Percentiles rank a stretch among this genome's conserved stretches.
phyloP scores from a whole-genome alignment of 2,329 filamentous ascomycete genomes.

The Juglanconis juglandina region DNA sequence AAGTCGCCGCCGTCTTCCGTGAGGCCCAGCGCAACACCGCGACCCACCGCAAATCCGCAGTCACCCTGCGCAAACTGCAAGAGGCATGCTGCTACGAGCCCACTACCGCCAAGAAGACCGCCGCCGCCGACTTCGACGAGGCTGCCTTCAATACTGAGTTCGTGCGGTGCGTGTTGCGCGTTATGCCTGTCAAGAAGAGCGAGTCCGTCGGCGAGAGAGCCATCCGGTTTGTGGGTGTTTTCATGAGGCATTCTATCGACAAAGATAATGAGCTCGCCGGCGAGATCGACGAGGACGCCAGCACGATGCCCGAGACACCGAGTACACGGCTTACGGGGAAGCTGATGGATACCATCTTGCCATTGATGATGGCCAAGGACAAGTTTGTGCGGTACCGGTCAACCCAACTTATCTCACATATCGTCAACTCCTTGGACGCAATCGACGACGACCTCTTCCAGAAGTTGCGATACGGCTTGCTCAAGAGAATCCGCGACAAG shows the following conservation, averaged over 20 bases:
- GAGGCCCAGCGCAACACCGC: conserved; percentile 88
- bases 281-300: conserved; percentile 64
- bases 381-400: conserved; percentile 87
- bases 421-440: conserved; percentile 87
- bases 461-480: conserved; percentile 70
- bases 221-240: conserved; percentile 83
- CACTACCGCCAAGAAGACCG: conserved; percentile 46
- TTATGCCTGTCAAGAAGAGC: conserved; percentile 86
- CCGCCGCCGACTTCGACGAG: conserved; percentile 70
- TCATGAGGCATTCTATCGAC: conserved; percentile 69
- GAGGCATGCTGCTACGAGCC: conserved; percentile 74
- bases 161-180: conserved; percentile 73
- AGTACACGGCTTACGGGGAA: conserved; percentile 73
- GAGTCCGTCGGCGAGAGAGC: conserved; percentile 83
- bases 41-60: conserved; percentile 82
- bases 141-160: conserved; percentile 86
- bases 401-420: conserved; percentile 84
- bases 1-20: conserved; percentile 69
- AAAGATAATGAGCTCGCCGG: conserved; percentile 68
- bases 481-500: conserved; percentile 88
- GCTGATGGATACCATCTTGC: conserved; percentile 70
- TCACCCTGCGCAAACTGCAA: conserved; percentile 85
- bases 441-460: conserved; percentile 92
- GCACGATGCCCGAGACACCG: conserved; percentile 75
- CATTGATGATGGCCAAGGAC: conserved; percentile 81